Evolutionary conservation across 2,329 filamentous ascomycete genomes (phyloP).

Genomic region (Exophiala sideris): DNA sequence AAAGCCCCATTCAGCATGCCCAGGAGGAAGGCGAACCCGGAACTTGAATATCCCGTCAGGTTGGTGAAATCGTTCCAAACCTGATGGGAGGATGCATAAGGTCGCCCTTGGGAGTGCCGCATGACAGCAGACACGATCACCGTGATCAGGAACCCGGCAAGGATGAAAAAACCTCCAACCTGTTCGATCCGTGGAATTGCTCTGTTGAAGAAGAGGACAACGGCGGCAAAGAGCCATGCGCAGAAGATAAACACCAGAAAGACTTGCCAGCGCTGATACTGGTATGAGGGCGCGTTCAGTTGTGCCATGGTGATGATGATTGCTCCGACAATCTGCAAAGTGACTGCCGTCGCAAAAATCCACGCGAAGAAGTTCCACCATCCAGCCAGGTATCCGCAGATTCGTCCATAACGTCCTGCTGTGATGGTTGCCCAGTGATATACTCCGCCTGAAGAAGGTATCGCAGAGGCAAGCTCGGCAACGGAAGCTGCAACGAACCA

Average conservation of each 20-base stretch:
- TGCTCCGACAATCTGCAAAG: conserved; percentile 37
- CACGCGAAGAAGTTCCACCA: conserved; percentile 49
- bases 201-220: conserved; percentile 44
- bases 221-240: conserved; percentile 13
- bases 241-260: conserved; percentile 55
- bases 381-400: conserved; percentile 46
- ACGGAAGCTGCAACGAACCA: conserved; percentile 57
- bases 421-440: conserved; percentile 61
- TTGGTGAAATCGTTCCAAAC: conserved; percentile 57
- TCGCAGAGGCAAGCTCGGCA: conserved; percentile 58
- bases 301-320: conserved; percentile 46
- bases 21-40: conserved; percentile 61
- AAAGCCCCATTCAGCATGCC: conserved; percentile 70
- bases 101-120: conserved; percentile 34
- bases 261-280: conserved; percentile 53
- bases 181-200: conserved; percentile 31
- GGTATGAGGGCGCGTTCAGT: conserved; percentile 4
- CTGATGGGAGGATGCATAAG: conserved; percentile 43
- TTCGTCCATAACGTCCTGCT: conserved; percentile 52
- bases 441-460: conserved; percentile 57
- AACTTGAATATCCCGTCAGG: conserved; percentile 36
- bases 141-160: conserved; percentile 45
- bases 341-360: conserved; percentile 57
- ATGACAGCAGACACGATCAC: conserved; percentile 39
- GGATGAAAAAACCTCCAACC: conserved; percentile 49